Conservation (phyloP, 1,139 yeast species). For the Meyerozyma athensensis region DNA sequence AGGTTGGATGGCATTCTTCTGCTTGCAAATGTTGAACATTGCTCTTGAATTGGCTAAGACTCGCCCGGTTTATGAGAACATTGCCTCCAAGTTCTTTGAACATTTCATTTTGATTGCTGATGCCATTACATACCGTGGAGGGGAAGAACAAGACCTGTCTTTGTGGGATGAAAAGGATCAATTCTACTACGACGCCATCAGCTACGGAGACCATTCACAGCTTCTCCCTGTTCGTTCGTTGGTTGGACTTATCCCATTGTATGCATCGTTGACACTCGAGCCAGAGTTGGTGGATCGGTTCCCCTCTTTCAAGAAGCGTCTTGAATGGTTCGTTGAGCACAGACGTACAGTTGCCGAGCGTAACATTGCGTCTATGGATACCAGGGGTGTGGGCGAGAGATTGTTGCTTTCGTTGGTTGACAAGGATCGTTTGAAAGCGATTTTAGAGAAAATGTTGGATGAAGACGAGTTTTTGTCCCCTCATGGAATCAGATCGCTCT, state of each 20-base stretch:
- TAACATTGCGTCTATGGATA: constrained; percentile 84
- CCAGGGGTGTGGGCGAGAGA: constrained; percentile 84
- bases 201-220: constrained; percentile 72
- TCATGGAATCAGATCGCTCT: constrained; percentile 85
- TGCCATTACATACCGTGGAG: constrained; percentile 74
- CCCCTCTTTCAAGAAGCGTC: constrained; percentile 80
- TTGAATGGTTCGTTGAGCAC: constrained; percentile 81
- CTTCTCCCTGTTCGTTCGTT: constrained; percentile 84
- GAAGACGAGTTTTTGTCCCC: constrained; percentile 84
- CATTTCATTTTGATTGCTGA: constrained; percentile 91
- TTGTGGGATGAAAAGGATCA: constrained; percentile 90
- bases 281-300: constrained; percentile 76
- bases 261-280: constrained; percentile 86
- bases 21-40: constrained; percentile 87
- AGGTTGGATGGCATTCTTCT: constrained; percentile 97
- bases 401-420: constrained; percentile 76
- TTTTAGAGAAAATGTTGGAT: constrained; percentile 78
- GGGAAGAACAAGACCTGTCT: constrained; percentile 52
- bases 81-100: constrained; percentile 93
- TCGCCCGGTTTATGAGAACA: constrained; percentile 86
- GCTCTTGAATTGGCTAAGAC: constrained; percentile 87
- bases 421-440: constrained; percentile 73
- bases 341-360: constrained; percentile 72
- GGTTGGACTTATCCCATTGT: constrained; percentile 89
- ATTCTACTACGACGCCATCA: constrained; percentile 88